phyloP scores from a whole-genome alignment of 305 asterid genomes.

The Withania somnifera region DNA sequence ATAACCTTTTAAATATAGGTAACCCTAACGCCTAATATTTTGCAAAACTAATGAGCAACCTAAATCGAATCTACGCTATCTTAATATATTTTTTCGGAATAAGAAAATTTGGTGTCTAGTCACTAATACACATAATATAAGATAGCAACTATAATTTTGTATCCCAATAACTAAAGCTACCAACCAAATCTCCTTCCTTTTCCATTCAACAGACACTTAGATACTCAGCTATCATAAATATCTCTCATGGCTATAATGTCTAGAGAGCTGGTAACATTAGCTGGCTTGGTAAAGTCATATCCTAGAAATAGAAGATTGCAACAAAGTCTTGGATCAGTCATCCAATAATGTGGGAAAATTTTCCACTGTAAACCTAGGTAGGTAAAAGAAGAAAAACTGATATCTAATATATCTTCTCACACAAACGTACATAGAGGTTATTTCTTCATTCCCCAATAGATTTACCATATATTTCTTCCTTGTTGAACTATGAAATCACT shows the following conservation, averaged over 20 bases:
- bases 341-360: not conserved
- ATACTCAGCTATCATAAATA: not conserved
- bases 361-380: not conserved
- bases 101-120: not conserved
- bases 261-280: not conserved
- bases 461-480: not conserved
- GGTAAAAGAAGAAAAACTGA: not conserved
- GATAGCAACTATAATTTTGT: not conserved
- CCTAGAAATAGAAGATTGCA: not conserved
- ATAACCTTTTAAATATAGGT: not conserved
- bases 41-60: not conserved
- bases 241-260: not conserved
- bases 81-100: not conserved
- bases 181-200: not conserved
- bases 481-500: not conserved
- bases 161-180: not conserved
- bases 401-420: not conserved
- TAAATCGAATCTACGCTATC: not conserved
- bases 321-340: not conserved
- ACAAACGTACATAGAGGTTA: not conserved
- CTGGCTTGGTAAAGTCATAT: not conserved
- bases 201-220: not conserved
- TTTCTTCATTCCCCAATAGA: not conserved
- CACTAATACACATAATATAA: not conserved
- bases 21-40: not conserved